phyloP scores from a whole-genome alignment of 768 basidiomycete genomes.

The Collybia nuda region DNA sequence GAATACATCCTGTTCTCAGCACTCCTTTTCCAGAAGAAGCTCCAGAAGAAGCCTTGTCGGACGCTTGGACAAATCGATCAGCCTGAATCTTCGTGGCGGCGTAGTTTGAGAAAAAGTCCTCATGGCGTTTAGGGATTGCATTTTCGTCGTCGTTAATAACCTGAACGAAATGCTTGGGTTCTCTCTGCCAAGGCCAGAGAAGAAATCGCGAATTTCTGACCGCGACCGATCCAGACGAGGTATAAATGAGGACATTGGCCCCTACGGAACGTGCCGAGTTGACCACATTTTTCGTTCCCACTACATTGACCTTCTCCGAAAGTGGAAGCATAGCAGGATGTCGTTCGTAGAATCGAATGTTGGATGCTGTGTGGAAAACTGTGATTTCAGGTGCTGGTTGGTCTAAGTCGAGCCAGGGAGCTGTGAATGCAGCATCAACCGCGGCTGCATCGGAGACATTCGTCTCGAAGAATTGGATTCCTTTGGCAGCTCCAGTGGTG shows the following conservation, averaged over 20 bases:
- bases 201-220: conserved; percentile 59
- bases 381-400: conserved; percentile 44
- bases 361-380: conserved; percentile 77
- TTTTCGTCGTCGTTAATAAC: conserved; percentile 61
- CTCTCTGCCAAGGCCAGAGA: conserved; percentile 75
- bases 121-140: conserved; percentile 49
- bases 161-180: conserved; percentile 59
- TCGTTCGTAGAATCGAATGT: conserved; percentile 77
- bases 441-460: conserved; percentile 56
- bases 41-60: conserved; percentile 31
- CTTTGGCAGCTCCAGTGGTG: conserved; percentile 45
- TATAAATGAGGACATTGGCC: conserved; percentile 61
- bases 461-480: conserved; percentile 56
- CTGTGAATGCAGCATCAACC: conserved; percentile 59
- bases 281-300: conserved; percentile 68
- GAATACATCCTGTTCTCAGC: conserved; percentile 69
- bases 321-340: conserved; percentile 44
- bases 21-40: conserved; percentile 20
- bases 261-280: conserved; percentile 55
- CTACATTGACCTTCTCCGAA: conserved; percentile 64
- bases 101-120: conserved; percentile 78
- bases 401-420: conserved; percentile 53
- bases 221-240: conserved; percentile 69
- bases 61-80: conserved; percentile 44
- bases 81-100: conserved; percentile 63